These are phyloP conservation scores for Musa troglodytarum DNA, from an alignment of 176 grass and related monocot species.

Conservation along the genomic window DNA sequence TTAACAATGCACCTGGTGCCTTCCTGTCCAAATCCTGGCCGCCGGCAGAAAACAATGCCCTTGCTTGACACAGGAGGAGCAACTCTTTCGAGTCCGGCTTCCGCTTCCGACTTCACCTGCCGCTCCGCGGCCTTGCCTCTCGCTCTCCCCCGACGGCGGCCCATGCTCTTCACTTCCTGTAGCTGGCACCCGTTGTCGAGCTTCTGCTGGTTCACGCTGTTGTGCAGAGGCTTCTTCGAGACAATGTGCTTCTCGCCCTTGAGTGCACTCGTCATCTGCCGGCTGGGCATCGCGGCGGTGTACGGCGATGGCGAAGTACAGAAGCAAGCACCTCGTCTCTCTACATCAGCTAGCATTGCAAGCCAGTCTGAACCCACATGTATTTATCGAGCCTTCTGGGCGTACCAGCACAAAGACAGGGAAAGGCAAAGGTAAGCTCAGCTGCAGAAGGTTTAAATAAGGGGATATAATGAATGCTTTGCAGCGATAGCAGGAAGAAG, in stretches of 20 bases:
- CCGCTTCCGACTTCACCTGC: background rate
- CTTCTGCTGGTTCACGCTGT: conserved; percentile 67
- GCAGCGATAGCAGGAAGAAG: conserved; percentile 5
- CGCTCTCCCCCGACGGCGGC: conserved; percentile 24
- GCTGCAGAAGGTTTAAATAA: conserved; percentile 17
- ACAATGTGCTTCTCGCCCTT: conserved; percentile 36
- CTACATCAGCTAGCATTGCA: conserved; percentile 56
- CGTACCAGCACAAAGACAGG: background rate
- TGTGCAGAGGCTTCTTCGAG: conserved; percentile 83
- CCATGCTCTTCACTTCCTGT: conserved; percentile 38
- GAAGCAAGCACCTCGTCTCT: conserved; percentile 25
- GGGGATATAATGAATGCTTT: conserved; percentile 6
- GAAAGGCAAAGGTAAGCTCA: conserved; percentile 9
- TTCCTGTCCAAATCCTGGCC: conserved; percentile 80
- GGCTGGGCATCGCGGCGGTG: conserved; percentile 29
- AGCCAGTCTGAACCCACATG: background rate
- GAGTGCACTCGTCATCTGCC: conserved; percentile 30
- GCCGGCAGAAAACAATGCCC: conserved; percentile 54
- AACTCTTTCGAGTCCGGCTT: background rate
- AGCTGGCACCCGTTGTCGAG: conserved; percentile 26
- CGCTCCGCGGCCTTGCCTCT: background rate
- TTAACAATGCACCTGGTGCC: conserved; percentile 61
- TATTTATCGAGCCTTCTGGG: conserved; percentile 21
- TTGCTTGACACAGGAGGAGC: conserved; percentile 45
- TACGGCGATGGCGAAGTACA: conserved; percentile 12